Base-by-base conservation (phyloP, 805 yeast genomes). In the Ogataea nitratoaversa region DNA sequence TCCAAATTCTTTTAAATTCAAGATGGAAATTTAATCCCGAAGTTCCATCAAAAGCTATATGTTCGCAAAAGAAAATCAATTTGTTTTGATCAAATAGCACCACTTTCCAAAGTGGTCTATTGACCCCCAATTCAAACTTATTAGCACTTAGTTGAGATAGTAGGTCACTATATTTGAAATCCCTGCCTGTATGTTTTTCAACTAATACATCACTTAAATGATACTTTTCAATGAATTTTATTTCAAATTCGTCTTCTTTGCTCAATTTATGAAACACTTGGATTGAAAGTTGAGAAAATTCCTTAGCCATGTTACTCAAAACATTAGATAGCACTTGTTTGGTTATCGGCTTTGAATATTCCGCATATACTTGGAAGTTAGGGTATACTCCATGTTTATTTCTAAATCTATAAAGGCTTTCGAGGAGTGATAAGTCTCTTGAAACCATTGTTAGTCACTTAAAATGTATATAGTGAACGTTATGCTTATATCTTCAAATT, bases 11-110 rank as follows among this genome's bases (percentile, higher is more conserved):
- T 32, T 57, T 30, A 23, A 49, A 35, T 24, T 42, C 32, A 2
- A 39, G 8, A 24, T 42, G 67, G 44, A 66, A 62, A 32, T 46
- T 48, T 14, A 42, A 40, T 2, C 63, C 66, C 13, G 66, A 52
- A 13, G 52, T 52, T 3, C 70, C 72, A 46, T 67, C 71, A 31
- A 59, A 56, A 9, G 62, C 41, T 3, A 55, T 20, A 40, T 59
- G 70, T 19, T 64, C 63, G 39, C 56, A 59, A 19, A 36, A 37
- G 28, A 65, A 49, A 8, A 53, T 16, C 27, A 53, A 28, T 2
- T 42, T 41, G 19, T 41, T 40, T 3, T 43, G 30, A 19, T 48
- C 48, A 3, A 48, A 27, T n/a, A 50, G 34, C 6, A 42, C 31
- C 7, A 56, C 31, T 24, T 41, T 45, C 62, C 62, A 59, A 16